Percentiles rank a stretch among this genome's conserved stretches.
Conservation (phyloP, 2,329 filamentous ascomycete genomes). For the Bimuria novae-zelandiae region DNA sequence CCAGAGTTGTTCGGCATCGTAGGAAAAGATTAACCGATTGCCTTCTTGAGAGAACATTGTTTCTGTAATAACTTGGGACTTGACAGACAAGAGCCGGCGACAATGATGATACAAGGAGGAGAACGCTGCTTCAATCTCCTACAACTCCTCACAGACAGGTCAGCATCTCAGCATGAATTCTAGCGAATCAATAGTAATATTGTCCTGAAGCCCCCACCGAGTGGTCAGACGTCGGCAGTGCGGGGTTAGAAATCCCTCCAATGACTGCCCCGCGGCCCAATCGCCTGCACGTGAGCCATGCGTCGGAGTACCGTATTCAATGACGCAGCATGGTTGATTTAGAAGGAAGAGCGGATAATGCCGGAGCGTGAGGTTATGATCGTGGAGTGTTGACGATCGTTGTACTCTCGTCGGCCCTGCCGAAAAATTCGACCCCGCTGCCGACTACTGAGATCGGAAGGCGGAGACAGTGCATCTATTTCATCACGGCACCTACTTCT, state of each 20-base stretch:
- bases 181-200: not conserved
- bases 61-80: too few relatives aligned
- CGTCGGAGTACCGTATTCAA: not conserved
- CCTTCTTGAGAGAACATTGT: constrained; percentile 52
- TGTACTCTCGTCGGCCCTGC: too few relatives aligned
- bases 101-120: too few relatives aligned
- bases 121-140: too few relatives aligned
- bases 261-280: not conserved
- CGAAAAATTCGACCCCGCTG: constrained; percentile 2
- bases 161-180: not conserved
- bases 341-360: too few relatives aligned
- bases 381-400: too few relatives aligned
- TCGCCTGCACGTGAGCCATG: not conserved
- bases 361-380: not conserved
- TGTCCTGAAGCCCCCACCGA: not conserved
- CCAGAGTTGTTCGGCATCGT: constrained; percentile 55
- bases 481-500: not conserved
- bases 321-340: too few relatives aligned
- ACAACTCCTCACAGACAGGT: not conserved
- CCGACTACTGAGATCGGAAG: not conserved
- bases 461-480: not conserved
- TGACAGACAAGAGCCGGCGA: too few relatives aligned
- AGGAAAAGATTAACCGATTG: constrained; percentile 64
- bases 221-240: not conserved
- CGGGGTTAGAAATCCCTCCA: not conserved